These are phyloP conservation scores for Euptelea pleiosperma DNA, from an alignment of 164 flowering plant genomes.

Conservation along the genomic window DNA sequence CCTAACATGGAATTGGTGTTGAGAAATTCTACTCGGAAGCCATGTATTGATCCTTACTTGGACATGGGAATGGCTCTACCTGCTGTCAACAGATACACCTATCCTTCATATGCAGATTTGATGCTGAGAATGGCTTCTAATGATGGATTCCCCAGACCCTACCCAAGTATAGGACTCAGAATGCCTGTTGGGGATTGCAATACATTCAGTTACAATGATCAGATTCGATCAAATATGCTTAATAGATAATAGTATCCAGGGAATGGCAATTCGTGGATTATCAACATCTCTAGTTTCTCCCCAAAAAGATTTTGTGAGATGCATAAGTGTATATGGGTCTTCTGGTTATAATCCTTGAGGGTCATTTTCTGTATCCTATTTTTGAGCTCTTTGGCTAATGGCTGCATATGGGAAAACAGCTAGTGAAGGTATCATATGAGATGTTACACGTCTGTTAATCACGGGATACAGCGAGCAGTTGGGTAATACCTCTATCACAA, in stretches of 20 bases:
- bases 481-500: no score
- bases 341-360: no score
- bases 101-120: constrained; percentile 8
- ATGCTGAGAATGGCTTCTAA: constrained; percentile 11
- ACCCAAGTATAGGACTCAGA: constrained; percentile 4
- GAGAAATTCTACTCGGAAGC: constrained; percentile 18
- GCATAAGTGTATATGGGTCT: no score
- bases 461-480: no score
- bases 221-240: constrained; percentile 20
- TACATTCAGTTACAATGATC: constrained; percentile 10
- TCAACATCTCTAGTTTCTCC: no score
- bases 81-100: constrained; percentile 3
- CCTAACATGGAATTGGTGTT: constrained; percentile 15
- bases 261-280: background rate
- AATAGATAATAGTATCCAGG: background rate
- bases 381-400: no score
- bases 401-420: no score
- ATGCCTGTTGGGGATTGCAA: constrained; percentile 4
- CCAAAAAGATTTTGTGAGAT: no score
- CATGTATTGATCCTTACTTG: constrained; percentile 14
- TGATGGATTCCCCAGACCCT: constrained; percentile 1
- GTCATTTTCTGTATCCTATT: no score
- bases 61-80: constrained; percentile 9
- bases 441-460: no score
- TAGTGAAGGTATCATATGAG: no score